Evolutionary conservation across 2,329 filamentous ascomycete genomes (phyloP).

Genomic region (Pseudopithomyces chartarum): DNA sequence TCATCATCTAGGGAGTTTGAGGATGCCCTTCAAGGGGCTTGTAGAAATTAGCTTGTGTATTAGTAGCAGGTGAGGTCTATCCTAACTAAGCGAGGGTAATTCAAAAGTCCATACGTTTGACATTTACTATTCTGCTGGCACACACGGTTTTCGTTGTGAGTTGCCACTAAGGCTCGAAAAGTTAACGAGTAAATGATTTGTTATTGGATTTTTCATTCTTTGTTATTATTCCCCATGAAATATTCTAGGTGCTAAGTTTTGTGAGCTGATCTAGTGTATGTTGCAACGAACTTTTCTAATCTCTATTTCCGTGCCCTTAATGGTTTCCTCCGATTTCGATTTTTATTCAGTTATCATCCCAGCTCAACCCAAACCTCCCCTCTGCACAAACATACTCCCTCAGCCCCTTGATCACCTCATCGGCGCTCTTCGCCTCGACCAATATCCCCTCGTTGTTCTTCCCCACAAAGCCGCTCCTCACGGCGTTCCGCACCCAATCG

Average conservation of each 20-base stretch:
- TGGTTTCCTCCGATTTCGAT: not conserved
- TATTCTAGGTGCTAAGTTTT: too few species aligned
- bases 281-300: too few species aligned
- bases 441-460: constrained; percentile 75
- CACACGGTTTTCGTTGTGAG: too few species aligned
- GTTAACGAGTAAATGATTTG: too few species aligned
- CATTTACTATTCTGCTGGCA: too few species aligned
- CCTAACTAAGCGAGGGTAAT: not conserved
- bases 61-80: not conserved
- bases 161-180: too few species aligned
- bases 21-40: not conserved
- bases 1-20: not conserved
- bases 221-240: too few species aligned
- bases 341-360: constrained; percentile 58
- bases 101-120: not conserved
- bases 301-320: not conserved
- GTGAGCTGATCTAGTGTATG: too few species aligned
- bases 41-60: constrained; percentile 5
- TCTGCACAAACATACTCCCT: constrained; percentile 75
- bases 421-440: constrained; percentile 72
- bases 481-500: constrained; percentile 77
- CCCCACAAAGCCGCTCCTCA: constrained; percentile 77
- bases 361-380: constrained; percentile 79
- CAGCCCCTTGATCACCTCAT: constrained; percentile 73
- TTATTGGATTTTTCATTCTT: too few species aligned